Conservation (phyloP, 169 alveolate species). For the Cryptosporidium felis region DNA sequence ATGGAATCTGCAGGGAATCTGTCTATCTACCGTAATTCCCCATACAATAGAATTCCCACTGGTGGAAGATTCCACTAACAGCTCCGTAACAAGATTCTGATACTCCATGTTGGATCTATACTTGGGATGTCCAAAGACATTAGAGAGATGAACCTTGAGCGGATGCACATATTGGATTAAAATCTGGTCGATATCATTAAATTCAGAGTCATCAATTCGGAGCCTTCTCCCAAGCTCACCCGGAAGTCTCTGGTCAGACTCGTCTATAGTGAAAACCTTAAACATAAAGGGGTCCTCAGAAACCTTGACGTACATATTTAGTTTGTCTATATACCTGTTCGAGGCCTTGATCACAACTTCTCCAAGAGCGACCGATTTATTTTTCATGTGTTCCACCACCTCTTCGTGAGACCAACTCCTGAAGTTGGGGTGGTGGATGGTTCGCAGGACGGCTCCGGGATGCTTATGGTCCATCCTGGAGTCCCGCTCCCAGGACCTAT, state of each 20-base stretch:
- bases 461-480: background rate
- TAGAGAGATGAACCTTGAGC: constrained; percentile 34
- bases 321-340: constrained; percentile 23
- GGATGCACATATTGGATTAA: constrained; percentile 69
- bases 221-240: constrained; percentile 68
- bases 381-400: constrained; percentile 17
- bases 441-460: constrained; percentile 20
- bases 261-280: constrained; percentile 50
- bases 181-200: constrained; percentile 51
- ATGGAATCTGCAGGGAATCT: constrained; percentile 71
- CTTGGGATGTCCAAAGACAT: constrained; percentile 43
- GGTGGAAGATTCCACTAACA: constrained; percentile 33
- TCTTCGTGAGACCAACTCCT: constrained; percentile 58
- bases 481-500: background rate
- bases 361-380: constrained; percentile 25
- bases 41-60: constrained; percentile 70
- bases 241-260: constrained; percentile 60
- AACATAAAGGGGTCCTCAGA: constrained; percentile 51
- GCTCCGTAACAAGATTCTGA: constrained; percentile 49
- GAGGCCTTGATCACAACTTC: constrained; percentile 51
- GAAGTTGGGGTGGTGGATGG: constrained; percentile 66
- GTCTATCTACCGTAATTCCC: constrained; percentile 61
- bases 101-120: constrained; percentile 62
- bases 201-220: constrained; percentile 37
- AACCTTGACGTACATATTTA: constrained; percentile 50